Base-by-base conservation (phyloP, 2,329 filamentous ascomycete species). In the Penicillium sp. region DNA sequence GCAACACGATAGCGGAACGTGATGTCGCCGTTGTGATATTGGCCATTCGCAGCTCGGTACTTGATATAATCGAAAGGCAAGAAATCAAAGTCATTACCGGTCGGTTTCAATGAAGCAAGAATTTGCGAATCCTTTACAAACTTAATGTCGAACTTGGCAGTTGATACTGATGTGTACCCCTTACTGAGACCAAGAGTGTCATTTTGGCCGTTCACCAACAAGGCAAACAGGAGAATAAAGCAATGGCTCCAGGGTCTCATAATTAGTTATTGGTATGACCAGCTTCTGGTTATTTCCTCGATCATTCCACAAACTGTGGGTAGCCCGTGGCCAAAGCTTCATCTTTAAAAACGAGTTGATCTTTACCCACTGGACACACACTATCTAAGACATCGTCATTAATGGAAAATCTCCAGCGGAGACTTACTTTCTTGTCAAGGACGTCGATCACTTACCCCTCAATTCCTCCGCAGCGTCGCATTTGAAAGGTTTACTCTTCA, bases 11-110 rank as follows among this genome's bases (percentile, higher is more conserved):
- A 87, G 13, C 84, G 80, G 48, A 83, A 78, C 0, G 83, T 86
- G 42, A 87, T 75, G 51, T 87, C 85, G 4, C 85, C 85, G 66
- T 83, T 82, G 68, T 87, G 85, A 62, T 87, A 86, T 61, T 85
- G 81, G 3, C 81, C 81, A 60, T 85, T 81, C 13, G 76, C 76
- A 11, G 82, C 79, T 7, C 85, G 78, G 16, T 74, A 72, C 0
- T 77, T 60, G 3, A 87, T 76, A 48, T 81, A 72, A 66, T 86
- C 84, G 7, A 76, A 82, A 0, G 85, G 84, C 2, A 85, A 76
- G 63, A 87, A 87, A 70, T 87, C 82, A 62, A 86, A 87, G 0
- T 72, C 61, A 3, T 72, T 69, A 0, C 72, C 73, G 0, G 73
- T 65, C 4, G 82, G 75, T 10, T 71, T 77, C 13, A 85, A 68